Conservation (phyloP, 2,329 filamentous ascomycete genomes). For the Fusarium xylarioides region DNA sequence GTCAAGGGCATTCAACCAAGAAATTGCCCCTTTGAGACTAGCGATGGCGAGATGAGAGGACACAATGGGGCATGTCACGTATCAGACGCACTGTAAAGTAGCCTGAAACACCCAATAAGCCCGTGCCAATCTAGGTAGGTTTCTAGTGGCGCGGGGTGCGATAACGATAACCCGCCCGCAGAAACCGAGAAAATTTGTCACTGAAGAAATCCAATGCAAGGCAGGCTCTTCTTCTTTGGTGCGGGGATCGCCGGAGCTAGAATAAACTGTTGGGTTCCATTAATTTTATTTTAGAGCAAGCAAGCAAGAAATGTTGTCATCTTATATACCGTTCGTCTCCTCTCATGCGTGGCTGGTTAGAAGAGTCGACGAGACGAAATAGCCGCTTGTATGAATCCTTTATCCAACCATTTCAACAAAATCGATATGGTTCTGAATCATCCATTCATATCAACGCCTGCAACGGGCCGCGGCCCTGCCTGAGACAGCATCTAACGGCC, state of each 20-base stretch:
- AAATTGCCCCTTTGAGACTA: constrained; percentile 15
- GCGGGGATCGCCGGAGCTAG: constrained; percentile 13
- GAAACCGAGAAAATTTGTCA: neutral
- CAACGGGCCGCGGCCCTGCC: constrained; percentile 22
- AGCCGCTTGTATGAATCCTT: neutral
- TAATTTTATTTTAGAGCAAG: neutral
- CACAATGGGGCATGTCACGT: constrained; percentile 8
- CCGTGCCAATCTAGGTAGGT: constrained; percentile 16
- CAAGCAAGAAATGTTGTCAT: neutral
- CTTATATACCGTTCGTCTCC: neutral
- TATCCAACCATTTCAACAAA: constrained; percentile 1
- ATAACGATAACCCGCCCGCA: constrained; percentile 51
- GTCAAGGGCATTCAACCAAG: neutral
- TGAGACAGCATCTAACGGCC: constrained; percentile 5
- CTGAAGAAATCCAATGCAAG: neutral
- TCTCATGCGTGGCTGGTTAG: neutral
- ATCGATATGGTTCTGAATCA: neutral
- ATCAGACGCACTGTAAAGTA: neutral
- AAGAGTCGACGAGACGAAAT: neutral
- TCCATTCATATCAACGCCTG: neutral
- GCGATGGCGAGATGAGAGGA: constrained; percentile 21
- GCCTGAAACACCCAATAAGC: constrained; percentile 17
- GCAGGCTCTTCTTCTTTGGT: neutral
- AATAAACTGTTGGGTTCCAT: neutral
- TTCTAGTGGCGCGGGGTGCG: constrained; percentile 47